phyloP scores from a whole-genome alignment of 257 asterid genomes.

The Rubia yunnanensis region DNA sequence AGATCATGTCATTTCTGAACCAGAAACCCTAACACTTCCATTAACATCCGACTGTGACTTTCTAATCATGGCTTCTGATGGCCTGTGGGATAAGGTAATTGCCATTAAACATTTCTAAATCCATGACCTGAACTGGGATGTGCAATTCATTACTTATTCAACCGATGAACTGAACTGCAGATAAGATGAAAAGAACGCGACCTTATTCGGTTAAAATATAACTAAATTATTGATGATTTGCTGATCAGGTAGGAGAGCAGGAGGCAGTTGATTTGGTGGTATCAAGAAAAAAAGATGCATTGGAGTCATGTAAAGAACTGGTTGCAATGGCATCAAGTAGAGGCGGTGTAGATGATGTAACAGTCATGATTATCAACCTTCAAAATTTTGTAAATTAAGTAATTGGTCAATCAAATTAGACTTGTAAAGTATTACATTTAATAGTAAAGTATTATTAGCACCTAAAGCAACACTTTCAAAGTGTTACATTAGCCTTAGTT shows the following conservation, averaged over 20 bases:
- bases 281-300: conserved; percentile 12
- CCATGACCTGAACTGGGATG: too few species aligned
- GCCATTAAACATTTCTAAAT: too few species aligned
- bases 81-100: conserved; percentile 45
- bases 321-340: conserved; percentile 26
- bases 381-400: conserved; percentile 14
- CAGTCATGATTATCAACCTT: conserved; percentile 37
- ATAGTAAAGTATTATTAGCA: too few species aligned
- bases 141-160: too few species aligned
- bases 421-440: too few species aligned
- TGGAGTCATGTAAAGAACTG: conserved; percentile 37
- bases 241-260: conserved; percentile 31
- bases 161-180: too few species aligned
- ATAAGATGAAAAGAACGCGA: too few species aligned
- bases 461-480: too few species aligned
- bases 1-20: conserved; percentile 43
- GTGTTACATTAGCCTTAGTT: too few species aligned
- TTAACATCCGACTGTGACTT: conserved; percentile 36
- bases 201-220: too few species aligned
- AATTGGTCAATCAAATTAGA: too few species aligned
- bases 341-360: conserved; percentile 37
- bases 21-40: conserved; percentile 25
- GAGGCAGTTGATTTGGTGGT: conserved; percentile 39
- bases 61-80: conserved; percentile 47
- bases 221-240: background rate